Evolutionary conservation across 2,329 filamentous ascomycete genomes (phyloP).

Genomic region (Diaporthe sp.): DNA sequence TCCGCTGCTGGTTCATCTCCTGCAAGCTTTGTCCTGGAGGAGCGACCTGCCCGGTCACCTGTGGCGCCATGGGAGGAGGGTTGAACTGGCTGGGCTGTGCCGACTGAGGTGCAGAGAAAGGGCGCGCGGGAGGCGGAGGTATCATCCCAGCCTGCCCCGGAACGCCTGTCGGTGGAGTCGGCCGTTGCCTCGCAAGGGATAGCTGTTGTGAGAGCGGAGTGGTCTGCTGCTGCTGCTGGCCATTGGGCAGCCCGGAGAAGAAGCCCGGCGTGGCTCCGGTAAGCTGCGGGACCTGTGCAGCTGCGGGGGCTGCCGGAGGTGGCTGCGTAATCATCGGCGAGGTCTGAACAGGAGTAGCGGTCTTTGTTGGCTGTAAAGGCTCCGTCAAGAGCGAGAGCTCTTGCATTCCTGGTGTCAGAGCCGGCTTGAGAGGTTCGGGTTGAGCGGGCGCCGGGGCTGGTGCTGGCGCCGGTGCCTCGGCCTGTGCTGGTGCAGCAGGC

Average conservation of each 20-base stretch:
- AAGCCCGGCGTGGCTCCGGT: slow-evolving; percentile 72
- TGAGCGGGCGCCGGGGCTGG: slow-evolving; percentile 54
- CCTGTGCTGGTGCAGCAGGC: slow-evolving; percentile 48
- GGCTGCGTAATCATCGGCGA: slow-evolving; percentile 53
- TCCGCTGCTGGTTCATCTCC: slow-evolving; percentile 76
- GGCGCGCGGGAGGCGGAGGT: slow-evolving; percentile 82
- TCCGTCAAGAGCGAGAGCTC: slow-evolving; percentile 68
- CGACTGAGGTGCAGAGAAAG: slow-evolving; percentile 89
- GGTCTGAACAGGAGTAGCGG: slow-evolving; percentile 51
- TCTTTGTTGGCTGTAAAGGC: slow-evolving; percentile 66
- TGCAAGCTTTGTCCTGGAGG: slow-evolving; percentile 82
- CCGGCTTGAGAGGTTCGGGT: slow-evolving; percentile 58
- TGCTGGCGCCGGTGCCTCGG: slow-evolving; percentile 52
- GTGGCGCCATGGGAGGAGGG: slow-evolving; percentile 82
- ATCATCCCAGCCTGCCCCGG: slow-evolving; percentile 75
- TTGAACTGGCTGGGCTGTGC: slow-evolving; percentile 81
- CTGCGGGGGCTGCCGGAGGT: slow-evolving; percentile 46
- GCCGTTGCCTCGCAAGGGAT: slow-evolving; percentile 74
- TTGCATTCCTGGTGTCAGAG: slow-evolving; percentile 77
- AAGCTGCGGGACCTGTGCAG: slow-evolving; percentile 58
- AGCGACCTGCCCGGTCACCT: slow-evolving; percentile 85
- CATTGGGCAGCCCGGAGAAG: slow-evolving; percentile 61
- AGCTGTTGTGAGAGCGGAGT: slow-evolving; percentile 59
- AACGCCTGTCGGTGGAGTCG: slow-evolving; percentile 75
- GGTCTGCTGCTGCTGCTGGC: slow-evolving; percentile 56